Conservation (phyloP, 1,139 yeast species). For the Saccharomycopsis hybrid region DNA sequence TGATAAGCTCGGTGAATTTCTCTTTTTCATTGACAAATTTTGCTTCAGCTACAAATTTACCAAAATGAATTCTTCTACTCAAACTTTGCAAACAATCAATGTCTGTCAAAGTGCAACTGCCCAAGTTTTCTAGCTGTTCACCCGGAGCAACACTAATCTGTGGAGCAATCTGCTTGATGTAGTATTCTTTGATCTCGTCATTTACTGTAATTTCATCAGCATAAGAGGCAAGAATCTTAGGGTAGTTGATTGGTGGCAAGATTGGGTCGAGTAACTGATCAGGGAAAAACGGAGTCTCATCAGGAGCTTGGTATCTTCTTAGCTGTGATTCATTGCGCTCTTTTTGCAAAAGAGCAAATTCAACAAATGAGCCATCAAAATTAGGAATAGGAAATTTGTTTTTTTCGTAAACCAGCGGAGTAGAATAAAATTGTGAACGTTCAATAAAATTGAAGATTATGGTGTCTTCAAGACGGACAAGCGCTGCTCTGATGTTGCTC, state of each 20-base stretch:
- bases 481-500: constrained; percentile 72
- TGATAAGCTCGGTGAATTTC: constrained; percentile 56
- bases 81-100: constrained; percentile 82
- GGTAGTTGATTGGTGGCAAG: constrained; percentile 74
- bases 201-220: constrained; percentile 74
- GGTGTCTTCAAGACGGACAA: constrained; percentile 93
- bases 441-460: constrained; percentile 89
- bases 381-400: constrained; percentile 56
- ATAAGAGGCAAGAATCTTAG: constrained; percentile 68
- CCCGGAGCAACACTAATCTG: constrained; percentile 60
- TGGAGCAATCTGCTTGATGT: constrained; percentile 69
- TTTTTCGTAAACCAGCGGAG: constrained; percentile 65
- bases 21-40: constrained; percentile 70
- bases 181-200: constrained; percentile 55
- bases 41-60: constrained; percentile 95
- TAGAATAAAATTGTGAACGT: constrained; percentile 77
- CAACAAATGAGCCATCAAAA: constrained; percentile 77
- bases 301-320: constrained; percentile 91
- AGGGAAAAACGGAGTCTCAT: constrained; percentile 90
- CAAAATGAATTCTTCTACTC: constrained; percentile 94
- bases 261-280: constrained; percentile 56
- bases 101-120: constrained; percentile 80
- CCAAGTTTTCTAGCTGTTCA: constrained; percentile 80
- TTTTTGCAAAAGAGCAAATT: constrained; percentile 73
- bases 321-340: constrained; percentile 80